Evolutionary conservation across 2,329 filamentous ascomycete species (phyloP), one percentile per base, ranked within the genome.

Genomic region (Penicillium decumbens): DNA sequence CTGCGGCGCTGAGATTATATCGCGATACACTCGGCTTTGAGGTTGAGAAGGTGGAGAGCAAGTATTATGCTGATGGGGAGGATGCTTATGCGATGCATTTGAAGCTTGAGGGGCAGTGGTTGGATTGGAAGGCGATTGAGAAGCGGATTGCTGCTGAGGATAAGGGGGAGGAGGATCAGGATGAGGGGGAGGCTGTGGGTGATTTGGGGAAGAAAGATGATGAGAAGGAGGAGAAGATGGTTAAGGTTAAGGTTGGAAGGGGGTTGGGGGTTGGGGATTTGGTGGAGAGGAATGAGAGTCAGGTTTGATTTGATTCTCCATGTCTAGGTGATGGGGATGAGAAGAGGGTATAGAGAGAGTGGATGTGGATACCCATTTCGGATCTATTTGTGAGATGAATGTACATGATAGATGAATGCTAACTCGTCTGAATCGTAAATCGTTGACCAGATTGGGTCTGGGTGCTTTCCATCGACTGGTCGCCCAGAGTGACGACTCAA

Each of bases 1-100:
- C 82, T 54, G 93, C 93, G 6, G 93, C 93, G 24, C 82, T 95
- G 55, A 88, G 88, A 63, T 81, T 98, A 20, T 98, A 98, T 80
- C 85, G 89, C 62, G 87, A 95, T 68, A 96, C 91, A 0, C 82
- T 96, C 0, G 85, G 89, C 47, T 97, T 96, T 78, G 81, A 84
- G 67, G 87, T 88, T 59, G 89, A 93, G 58, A 93, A 90, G 41
- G 59, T 73, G 30, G 70, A 73, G 56, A 61, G 64, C 54, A 72
- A 71, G 56, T 73, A 73, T 63, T 98, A 98, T 69, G 93, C 93
- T 50, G 93, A 98, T 70, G 92, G 92, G 52, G 93, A 98, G 75
- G 89, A 98, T 75, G 93, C 93, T 32, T 95, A 84, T 68, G 88
- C 84, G 66, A 98, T 98, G 93, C 85, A 84, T 55, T 87, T 95